Base-by-base conservation (phyloP, 2,329 filamentous ascomycete species). In the Tolypocladium paradoxum region DNA sequence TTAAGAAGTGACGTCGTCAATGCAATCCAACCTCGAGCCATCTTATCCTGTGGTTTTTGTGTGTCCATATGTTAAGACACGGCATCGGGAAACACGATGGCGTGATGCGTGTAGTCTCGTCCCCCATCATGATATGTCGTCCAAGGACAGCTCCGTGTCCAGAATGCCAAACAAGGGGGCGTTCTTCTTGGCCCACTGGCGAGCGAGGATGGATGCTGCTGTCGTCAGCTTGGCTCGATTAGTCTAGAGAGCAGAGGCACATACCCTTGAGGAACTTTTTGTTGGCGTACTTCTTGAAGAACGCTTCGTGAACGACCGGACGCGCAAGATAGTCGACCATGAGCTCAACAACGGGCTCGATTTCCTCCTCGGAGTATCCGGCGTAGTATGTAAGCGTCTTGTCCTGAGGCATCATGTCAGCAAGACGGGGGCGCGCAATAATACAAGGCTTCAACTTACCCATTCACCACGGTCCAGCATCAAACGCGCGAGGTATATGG, bases 201-300 rank as follows among this genome's bases (percentile, higher is more conserved):
- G 88, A 36, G 91, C 88, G 56, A 95, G 78, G 63, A 97, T 90
- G 29, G 92, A 96, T 62, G 90, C 91, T 96, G 45, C 4, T 3
- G 2, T 6, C 2, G 20, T 53, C 11, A 53, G 51, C 64, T 60
- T 65, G 61, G 34, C 51, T 56, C 7, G 9, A n/a, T 5, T 7
- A 4, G 18, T 20, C 31, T 4, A 14, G n/a, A 20, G 34, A 34
- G 4, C 11, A 20, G 18, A 20, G 14, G 33, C n/a, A 62, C 79
- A 73, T 83, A 96, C 92, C 91, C 77, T 99, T 99, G 64, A 97
- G 76, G 74, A 97, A 99, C 74, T 96, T 96, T 79, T 97, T 99
- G 82, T 90, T 95, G 53, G 93, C 93, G 70, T 99, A 99, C 73
- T 99, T 99, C 82, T 95, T 96, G 80, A 96, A 97, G 78, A 99